phyloP scores from a whole-genome alignment of 768 basidiomycete genomes.

The Kwoniella sp. region DNA sequence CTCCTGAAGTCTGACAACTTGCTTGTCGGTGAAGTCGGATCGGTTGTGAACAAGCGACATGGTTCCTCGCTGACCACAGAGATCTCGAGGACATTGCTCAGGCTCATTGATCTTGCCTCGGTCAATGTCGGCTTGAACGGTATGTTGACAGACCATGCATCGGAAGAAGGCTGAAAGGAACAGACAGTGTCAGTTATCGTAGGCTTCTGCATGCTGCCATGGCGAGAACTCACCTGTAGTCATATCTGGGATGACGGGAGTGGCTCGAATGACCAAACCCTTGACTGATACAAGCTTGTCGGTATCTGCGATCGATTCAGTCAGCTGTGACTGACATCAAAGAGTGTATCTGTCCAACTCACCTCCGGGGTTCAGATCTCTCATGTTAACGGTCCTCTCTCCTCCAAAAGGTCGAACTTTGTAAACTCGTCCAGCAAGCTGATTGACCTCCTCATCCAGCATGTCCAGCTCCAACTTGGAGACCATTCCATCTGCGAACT shows the following conservation, averaged over 20 bases:
- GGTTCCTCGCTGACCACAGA: constrained; percentile 81
- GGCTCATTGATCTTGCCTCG: constrained; percentile 98
- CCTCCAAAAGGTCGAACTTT: constrained; percentile 91
- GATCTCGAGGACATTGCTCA: constrained; percentile 83
- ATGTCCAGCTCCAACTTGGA: constrained; percentile 85
- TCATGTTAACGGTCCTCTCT: constrained; percentile 74
- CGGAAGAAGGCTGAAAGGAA: constrained; percentile 81
- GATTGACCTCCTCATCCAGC: constrained; percentile 83
- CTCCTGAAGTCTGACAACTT: constrained; percentile 93
- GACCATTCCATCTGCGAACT: constrained; percentile 57
- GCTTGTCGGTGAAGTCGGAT: constrained; percentile 92
- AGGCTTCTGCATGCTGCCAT: too few relatives aligned
- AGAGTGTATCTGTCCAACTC: constrained; percentile 26
- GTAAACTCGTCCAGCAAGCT: constrained; percentile 83
- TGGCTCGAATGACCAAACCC: constrained; percentile 94
- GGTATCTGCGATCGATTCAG: constrained; percentile 67
- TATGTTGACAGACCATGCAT: constrained; percentile 91
- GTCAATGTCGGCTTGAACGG: constrained; percentile 95
- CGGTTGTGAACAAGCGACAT: constrained; percentile 97
- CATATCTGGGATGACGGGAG: constrained; percentile 99
- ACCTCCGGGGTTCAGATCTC: constrained; percentile 92
- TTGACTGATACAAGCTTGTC: constrained; percentile 96
- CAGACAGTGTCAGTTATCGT: too few relatives aligned
- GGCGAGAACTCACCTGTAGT: constrained; percentile 66
- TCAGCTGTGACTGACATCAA: constrained; percentile 8